Evolutionary conservation across 441 rosid genomes (phyloP).

Genomic region (Syzygium syzygioides): DNA sequence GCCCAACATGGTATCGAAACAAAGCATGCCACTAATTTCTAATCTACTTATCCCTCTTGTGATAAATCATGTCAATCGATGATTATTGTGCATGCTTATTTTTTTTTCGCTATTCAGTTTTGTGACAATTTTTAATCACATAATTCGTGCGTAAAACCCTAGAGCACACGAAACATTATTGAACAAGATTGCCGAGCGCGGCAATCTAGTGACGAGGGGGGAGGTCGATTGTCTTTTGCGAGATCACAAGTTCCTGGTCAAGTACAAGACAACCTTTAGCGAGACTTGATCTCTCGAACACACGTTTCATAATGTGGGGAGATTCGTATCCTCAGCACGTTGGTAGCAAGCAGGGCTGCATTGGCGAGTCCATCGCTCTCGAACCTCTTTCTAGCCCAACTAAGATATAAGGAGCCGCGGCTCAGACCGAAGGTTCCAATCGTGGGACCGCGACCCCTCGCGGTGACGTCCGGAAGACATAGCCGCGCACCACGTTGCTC

Average conservation of each 20-base stretch:
- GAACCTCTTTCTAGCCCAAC: neutral
- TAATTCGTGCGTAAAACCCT: neutral
- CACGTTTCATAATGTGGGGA: neutral
- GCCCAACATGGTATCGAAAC: neutral
- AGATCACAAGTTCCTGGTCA: fast-evolving
- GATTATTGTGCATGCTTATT: neutral
- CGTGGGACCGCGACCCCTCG: neutral
- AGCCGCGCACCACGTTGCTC: neutral
- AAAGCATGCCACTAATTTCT: neutral
- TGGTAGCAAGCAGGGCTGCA: too few relatives aligned
- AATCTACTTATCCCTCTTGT: neutral
- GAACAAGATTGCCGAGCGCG: fast-evolving
- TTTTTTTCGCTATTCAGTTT: neutral
- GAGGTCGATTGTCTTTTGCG: fast-evolving
- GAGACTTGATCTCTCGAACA: neutral
- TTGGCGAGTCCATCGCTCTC: fast-evolving
- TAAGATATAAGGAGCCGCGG: fast-evolving
- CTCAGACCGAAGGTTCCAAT: neutral
- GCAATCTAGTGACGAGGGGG: fast-evolving
- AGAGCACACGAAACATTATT: neutral
- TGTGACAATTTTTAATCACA: neutral
- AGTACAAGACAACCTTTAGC: neutral
- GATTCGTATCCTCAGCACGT: neutral
- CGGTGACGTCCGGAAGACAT: neutral
- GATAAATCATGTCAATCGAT: neutral